Base-by-base conservation (phyloP, 495 filamentous ascomycete species). In the Penicillium diatomitis region DNA sequence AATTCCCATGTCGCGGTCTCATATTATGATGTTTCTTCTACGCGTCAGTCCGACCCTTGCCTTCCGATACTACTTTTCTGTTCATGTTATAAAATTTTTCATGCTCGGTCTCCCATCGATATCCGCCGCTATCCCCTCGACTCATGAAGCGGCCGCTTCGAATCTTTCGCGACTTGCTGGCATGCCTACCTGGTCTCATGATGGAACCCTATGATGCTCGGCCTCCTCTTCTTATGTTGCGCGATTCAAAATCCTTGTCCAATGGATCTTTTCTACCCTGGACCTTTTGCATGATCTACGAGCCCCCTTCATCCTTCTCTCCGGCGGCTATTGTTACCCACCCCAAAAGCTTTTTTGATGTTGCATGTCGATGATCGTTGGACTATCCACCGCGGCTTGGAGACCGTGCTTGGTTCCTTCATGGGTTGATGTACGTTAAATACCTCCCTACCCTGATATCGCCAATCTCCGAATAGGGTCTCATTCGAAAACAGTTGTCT, bases 351-450 rank as follows among this genome's bases (percentile, higher is more conserved):
- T 66, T 60, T 54, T 52, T 46, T 52, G 41, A 49, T 56, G 56
- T 66, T 63, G 60, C 62, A 70, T 63, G 56, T 56, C 62, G 60
- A 54, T 56, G 58, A 61, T 56, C 56, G 42, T 69, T 67, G 61
- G 60, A 51, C 55, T 59, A 58, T 60, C 36, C 46, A 41, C 62
- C 66, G 57, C 64, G 60, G 62, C 60, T 66, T 68, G 61, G 64
- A 76, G 77, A 80, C 79, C 53, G 45, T 55, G 50, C 76, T 80
- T 79, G 78, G 79, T 78, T 78, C 82, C 72, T 69, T 75, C 76
- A 68, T 73, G 77, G 72, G 73, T 71, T 78, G 74, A 83, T 90
- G 86, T 90, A 90, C 82, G 85, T 88, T 88, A 88, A 63, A 20
- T 57, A 72, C 66, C 68, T 75, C 71, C 74, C 72, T 76, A 66